Conservation (phyloP, 345 rosid species). For the Corchorus capsularis region DNA sequence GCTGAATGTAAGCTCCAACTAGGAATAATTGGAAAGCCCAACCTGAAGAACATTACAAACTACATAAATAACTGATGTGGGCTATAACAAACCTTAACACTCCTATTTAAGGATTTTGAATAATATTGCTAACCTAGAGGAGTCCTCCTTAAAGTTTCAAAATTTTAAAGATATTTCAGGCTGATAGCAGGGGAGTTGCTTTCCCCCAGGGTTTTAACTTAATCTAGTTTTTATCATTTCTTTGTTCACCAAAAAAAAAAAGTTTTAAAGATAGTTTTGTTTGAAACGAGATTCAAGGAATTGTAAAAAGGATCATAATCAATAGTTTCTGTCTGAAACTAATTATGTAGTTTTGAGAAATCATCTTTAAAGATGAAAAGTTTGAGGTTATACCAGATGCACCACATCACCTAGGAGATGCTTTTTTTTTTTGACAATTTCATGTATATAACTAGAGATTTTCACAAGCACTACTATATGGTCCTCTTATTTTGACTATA, state of each 20-base stretch:
- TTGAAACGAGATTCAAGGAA: not conserved
- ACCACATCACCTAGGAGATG: not conserved
- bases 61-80: too few species aligned
- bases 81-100: not conserved
- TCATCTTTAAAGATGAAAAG: not conserved
- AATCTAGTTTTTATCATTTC: too few species aligned
- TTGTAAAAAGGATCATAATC: not conserved
- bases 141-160: not conserved
- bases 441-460: not conserved
- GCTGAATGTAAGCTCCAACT: not conserved
- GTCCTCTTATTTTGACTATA: not conserved
- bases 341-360: not conserved
- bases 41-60: not conserved
- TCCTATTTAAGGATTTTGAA: not conserved
- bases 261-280: not conserved
- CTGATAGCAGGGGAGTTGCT: too few species aligned
- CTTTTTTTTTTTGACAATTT: not conserved
- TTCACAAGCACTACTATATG: not conserved
- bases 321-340: not conserved
- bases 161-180: not conserved
- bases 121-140: not conserved
- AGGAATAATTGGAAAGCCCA: not conserved
- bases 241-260: too few species aligned
- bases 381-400: not conserved
- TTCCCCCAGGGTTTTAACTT: too few species aligned